phyloP scores from a whole-genome alignment of 208 protist genomes.

The Leishmania turanica region DNA sequence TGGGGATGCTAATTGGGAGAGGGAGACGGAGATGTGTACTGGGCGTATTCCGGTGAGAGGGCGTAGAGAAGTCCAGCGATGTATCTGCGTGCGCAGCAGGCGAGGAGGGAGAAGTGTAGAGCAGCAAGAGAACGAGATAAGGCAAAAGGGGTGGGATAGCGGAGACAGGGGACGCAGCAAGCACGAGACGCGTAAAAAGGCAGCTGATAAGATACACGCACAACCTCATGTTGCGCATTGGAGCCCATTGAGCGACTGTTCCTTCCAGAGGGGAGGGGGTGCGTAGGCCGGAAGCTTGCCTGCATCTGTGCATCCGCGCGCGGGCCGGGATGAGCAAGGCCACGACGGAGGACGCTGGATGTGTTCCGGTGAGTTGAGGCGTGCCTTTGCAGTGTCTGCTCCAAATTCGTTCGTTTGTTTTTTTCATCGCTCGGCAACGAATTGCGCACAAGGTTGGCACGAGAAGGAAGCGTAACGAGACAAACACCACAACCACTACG shows the following conservation, averaged over 20 bases:
- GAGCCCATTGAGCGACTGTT: background rate
- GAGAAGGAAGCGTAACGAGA: background rate
- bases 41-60: background rate
- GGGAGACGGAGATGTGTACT: background rate
- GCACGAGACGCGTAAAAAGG: background rate
- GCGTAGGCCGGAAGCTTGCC: background rate
- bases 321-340: background rate
- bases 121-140: background rate
- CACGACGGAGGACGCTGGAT: background rate
- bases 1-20: background rate
- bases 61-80: background rate
- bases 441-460: background rate
- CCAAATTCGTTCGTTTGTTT: background rate
- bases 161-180: background rate
- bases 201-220: background rate
- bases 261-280: background rate
- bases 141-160: background rate
- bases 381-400: background rate
- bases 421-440: background rate
- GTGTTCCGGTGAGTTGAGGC: background rate
- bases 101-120: background rate
- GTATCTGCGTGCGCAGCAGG: background rate
- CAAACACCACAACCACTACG: too few species aligned
- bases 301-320: background rate
- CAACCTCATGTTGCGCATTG: background rate